Conservation (phyloP, 2,329 filamentous ascomycete species). For the Cercospora sesami region DNA sequence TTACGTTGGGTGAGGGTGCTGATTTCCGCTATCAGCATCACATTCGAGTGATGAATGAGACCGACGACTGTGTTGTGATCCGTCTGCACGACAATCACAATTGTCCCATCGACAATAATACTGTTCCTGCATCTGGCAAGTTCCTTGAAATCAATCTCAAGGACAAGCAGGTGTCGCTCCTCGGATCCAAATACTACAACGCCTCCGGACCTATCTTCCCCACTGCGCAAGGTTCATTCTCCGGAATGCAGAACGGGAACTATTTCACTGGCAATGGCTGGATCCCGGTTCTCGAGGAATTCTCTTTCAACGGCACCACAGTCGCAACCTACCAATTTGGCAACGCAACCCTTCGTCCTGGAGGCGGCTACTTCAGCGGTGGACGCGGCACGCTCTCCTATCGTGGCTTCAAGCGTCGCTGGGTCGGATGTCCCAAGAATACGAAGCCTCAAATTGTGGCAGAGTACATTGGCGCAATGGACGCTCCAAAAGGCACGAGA, state of each 20-base stretch:
- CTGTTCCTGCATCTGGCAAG: conserved; percentile 26
- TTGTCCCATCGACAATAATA: conserved; percentile 25
- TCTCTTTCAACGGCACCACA: conserved; percentile 19
- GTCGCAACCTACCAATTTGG: conserved; percentile 26
- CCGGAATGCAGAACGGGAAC: conserved; percentile 19
- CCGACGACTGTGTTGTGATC: conserved; percentile 10
- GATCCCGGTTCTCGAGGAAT: conserved; percentile 27
- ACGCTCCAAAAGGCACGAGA: conserved; percentile 19
- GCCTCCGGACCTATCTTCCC: conserved; percentile 21
- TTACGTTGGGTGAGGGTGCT: conserved; percentile 16
- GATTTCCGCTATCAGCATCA: conserved; percentile 30
- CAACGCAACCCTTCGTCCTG: conserved; percentile 14
- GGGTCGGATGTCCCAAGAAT: conserved; percentile 25
- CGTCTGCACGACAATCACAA: conserved; percentile 28
- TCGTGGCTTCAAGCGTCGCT: conserved; percentile 26
- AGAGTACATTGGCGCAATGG: conserved; percentile 7
- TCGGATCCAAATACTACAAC: conserved; percentile 20
- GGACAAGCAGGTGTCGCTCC: conserved; percentile 14
- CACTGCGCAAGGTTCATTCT: conserved; percentile 27
- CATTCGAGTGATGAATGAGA: conserved; percentile 19
- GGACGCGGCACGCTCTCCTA: conserved; percentile 22
- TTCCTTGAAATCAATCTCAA: conserved; percentile 21
- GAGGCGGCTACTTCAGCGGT: conserved; percentile 14
- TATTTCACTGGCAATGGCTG: conserved; percentile 25
- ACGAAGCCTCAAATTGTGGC: conserved; percentile 17